Evolutionary conservation across 768 basidiomycete genomes (phyloP).

Genomic region (Lactarius akahatsu): DNA sequence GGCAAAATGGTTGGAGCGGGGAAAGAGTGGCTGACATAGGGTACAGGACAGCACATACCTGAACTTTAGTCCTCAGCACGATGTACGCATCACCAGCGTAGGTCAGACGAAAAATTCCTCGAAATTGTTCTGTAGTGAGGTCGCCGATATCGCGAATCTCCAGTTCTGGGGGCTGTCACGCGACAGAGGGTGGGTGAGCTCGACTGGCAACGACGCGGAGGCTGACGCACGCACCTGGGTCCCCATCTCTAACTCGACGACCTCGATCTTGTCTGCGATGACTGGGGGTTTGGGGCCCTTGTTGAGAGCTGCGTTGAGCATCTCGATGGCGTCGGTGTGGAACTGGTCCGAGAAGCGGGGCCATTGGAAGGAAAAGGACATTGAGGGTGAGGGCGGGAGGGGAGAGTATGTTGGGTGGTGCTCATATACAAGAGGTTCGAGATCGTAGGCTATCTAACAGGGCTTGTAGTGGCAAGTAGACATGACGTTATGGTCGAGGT

Average conservation of each 20-base stretch:
- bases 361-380: conserved; percentile 95
- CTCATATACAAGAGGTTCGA: not conserved
- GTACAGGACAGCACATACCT: conserved; percentile 50
- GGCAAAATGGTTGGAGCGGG: not conserved
- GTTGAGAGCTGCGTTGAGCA: conserved; percentile 96
- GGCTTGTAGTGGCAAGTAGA: not conserved
- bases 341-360: conserved; percentile 96
- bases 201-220: not conserved
- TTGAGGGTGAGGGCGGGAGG: conserved; percentile 35
- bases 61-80: conserved; percentile 87
- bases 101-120: conserved; percentile 93
- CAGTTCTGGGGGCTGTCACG: conserved; percentile 83
- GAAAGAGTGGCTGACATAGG: not conserved
- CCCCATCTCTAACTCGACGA: conserved; percentile 99
- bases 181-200: conserved; percentile 12
- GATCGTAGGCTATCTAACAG: conserved; percentile 3
- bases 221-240: conserved; percentile 64
- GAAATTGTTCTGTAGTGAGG: conserved; percentile 90
- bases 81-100: conserved; percentile 92
- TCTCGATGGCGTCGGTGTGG: conserved; percentile 92
- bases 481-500: conserved; percentile 8
- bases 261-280: conserved; percentile 96
- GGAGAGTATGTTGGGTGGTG: not conserved
- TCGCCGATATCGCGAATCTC: conserved; percentile 98
- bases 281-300: conserved; percentile 97